These are phyloP conservation scores for Elsinoe necatrix DNA, from an alignment of 2,329 filamentous ascomycete species.

Conservation along the genomic window DNA sequence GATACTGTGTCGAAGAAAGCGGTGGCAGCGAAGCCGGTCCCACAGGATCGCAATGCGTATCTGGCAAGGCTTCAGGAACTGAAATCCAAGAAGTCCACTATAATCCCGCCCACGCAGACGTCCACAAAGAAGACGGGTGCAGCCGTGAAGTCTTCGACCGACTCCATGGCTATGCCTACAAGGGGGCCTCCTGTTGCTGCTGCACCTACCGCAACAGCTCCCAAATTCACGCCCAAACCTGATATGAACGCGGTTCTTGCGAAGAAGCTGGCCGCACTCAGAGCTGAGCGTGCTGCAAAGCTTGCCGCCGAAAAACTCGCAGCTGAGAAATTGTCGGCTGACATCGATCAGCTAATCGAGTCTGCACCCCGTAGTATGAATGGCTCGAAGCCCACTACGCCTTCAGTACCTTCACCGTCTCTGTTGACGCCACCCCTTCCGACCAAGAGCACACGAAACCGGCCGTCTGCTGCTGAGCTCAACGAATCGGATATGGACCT, in stretches of 20 bases:
- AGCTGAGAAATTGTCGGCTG: background rate
- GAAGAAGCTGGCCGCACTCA: conserved; percentile 4
- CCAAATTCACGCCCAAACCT: background rate
- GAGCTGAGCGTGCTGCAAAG: conserved; percentile 1
- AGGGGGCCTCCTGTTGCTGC: background rate
- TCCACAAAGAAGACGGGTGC: background rate
- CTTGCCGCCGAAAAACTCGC: background rate
- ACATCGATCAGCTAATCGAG: background rate
- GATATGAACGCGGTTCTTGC: conserved; percentile 6
- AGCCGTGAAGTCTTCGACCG: background rate
- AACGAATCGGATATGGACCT: background rate
- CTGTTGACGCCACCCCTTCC: background rate
- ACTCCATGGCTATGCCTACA: background rate
- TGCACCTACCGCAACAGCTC: background rate
- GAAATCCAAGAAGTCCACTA: conserved; percentile 50
- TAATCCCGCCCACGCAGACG: background rate
- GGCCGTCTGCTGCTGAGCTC: background rate
- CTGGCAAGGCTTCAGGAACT: conserved; percentile 69
- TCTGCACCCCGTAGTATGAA: background rate
- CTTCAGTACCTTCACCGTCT: background rate
- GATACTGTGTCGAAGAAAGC: background rate
- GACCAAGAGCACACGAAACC: background rate
- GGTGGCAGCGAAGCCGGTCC: background rate
- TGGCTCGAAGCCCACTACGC: background rate
- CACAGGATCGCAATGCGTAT: conserved; percentile 61